Evolutionary conservation across 129 eudicot species (phyloP).

Genomic region (Deinandra increscens): DNA sequence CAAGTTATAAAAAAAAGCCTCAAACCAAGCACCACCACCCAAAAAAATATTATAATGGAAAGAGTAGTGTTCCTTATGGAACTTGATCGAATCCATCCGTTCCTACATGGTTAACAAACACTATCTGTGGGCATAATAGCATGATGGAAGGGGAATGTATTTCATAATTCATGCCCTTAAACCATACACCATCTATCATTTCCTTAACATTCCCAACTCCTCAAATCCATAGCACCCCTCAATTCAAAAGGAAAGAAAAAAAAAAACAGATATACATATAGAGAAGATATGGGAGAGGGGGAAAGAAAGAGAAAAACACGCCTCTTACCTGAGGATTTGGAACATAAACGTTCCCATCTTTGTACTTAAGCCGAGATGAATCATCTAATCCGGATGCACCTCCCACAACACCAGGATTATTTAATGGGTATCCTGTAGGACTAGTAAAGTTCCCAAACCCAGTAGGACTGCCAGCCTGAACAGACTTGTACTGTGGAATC

Average conservation of each 20-base stretch:
- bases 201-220: not conserved
- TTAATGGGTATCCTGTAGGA: constrained; percentile 78
- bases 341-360: constrained; percentile 75
- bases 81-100: too few relatives aligned
- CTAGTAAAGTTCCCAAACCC: constrained; percentile 76
- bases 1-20: too few relatives aligned
- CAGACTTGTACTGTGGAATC: constrained; percentile 74
- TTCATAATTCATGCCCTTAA: not conserved
- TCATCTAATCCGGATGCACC: constrained; percentile 70
- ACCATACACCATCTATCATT: not conserved
- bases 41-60: too few relatives aligned
- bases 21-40: too few relatives aligned
- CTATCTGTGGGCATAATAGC: too few relatives aligned
- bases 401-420: constrained; percentile 76
- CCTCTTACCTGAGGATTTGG: constrained; percentile 80
- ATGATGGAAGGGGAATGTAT: too few relatives aligned
- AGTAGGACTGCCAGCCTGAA: constrained; percentile 75
- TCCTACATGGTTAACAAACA: too few relatives aligned
- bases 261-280: not conserved
- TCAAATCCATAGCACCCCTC: not conserved
- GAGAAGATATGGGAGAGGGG: too few relatives aligned
- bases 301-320: not conserved
- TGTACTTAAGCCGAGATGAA: constrained; percentile 76
- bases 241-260: not conserved
- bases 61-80: too few relatives aligned